Base-by-base conservation (phyloP, 1,284 basidiomycete genomes). In the Coriolopsis trogii region DNA sequence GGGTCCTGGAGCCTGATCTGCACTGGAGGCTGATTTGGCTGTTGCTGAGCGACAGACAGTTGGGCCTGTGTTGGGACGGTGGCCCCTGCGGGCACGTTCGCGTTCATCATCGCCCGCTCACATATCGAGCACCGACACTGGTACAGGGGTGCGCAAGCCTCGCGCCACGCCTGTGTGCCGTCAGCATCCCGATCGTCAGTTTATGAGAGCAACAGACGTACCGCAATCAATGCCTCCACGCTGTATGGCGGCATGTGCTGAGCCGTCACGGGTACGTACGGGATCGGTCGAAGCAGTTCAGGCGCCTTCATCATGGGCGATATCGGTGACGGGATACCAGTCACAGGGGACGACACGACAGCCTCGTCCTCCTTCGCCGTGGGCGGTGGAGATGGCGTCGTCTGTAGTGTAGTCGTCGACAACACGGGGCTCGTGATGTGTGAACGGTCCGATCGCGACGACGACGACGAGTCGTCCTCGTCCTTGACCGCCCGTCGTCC, bases 361-460 rank as follows among this genome's bases (percentile, higher is more conserved):
- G 54, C 41, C 4, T 69, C 66, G 20, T 76, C 73, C 21, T 75
- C 71, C 49, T 72, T 68, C 55, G 58, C 70, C 61, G 47, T 68
- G 45, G 86, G 86, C 0, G 85, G 84, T 0, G 87, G 87, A 0
- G 84, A 87, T 0, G 87, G 87, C 4, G 87, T 89, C n/a, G 87
- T 89, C 53, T 84, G 83, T 15, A 89, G 62, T 3, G 87, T 89
- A 6, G 84, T 81, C 0, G 85, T 85, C 7, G 85, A 88, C 16
- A 89, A 65, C 1, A 87, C 85, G 0, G 87, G 87, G 60, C 85
- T 87, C n/a, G 85, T 87, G 25, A 77, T 76, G 51, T 79, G 79
- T 0, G 82, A 82, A 9, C 74, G 71, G 26, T 70, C 73, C 41
- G 70, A 76, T 33, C 76, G 78, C 3, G 79, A 78, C 3, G 75